These are phyloP conservation scores for Cordyceps javanica DNA, from an alignment of 2,329 filamentous ascomycete genomes.

Conservation along the genomic window DNA sequence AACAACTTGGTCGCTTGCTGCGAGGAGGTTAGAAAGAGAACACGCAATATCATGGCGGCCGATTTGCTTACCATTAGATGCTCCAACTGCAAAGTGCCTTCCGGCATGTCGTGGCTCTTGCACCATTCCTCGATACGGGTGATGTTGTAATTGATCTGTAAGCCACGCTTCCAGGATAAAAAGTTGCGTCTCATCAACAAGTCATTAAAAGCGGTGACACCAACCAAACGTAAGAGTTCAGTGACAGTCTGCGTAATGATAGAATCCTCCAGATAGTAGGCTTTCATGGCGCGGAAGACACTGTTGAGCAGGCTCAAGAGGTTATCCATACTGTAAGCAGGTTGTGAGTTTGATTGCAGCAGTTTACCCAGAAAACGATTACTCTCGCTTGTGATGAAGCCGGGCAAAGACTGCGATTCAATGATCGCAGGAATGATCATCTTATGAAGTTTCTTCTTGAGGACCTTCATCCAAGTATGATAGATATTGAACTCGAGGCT, in stretches of 20 bases:
- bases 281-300: constrained; percentile 98
- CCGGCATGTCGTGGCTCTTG: constrained; percentile 99
- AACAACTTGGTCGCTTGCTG: constrained; percentile 96
- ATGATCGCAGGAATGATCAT: constrained; percentile 99
- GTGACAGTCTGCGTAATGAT: constrained; percentile 96
- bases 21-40: constrained; percentile 22
- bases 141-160: constrained; percentile 99
- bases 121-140: constrained; percentile 99
- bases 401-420: constrained; percentile 94
- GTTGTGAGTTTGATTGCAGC: constrained; percentile 79
- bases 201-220: constrained; percentile 97
- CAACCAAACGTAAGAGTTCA: constrained; percentile 85
- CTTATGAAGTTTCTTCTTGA: constrained; percentile 99
- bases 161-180: constrained; percentile 96
- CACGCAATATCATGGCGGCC: neutral
- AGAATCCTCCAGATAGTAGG: constrained; percentile 91
- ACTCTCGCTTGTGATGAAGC: constrained; percentile 97
- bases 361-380: constrained; percentile 98
- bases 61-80: constrained; percentile 73
- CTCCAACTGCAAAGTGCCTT: constrained; percentile 93
- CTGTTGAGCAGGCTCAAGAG: constrained; percentile 91
- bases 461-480: constrained; percentile 99
- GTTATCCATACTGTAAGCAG: constrained; percentile 99
- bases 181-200: constrained; percentile 97
- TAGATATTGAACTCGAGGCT: constrained; percentile 99